These are phyloP conservation scores for Trichocladium antarcticum DNA, from an alignment of 495 filamentous ascomycete genomes.

Conservation along the genomic window DNA sequence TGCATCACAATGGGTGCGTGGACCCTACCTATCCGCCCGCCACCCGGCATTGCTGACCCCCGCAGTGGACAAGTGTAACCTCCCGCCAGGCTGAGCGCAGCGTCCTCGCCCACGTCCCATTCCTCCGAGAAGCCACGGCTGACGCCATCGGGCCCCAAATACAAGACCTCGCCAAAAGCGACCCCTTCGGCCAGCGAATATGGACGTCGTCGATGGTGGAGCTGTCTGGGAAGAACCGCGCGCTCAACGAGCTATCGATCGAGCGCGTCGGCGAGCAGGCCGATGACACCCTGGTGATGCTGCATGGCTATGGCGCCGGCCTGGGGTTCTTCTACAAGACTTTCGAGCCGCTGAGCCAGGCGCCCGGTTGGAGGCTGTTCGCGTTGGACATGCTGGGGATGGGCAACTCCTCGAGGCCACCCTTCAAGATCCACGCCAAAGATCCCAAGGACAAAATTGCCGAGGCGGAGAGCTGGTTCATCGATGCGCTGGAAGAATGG, in stretches of 20 bases:
- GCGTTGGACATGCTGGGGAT: slow-evolving; percentile 89
- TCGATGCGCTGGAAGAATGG: slow-evolving; percentile 96
- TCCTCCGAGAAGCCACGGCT: slow-evolving; percentile 62
- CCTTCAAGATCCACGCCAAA: slow-evolving; percentile 74
- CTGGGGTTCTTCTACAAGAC: slow-evolving; percentile 97
- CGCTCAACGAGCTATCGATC: slow-evolving; percentile 85
- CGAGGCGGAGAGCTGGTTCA: slow-evolving; percentile 92
- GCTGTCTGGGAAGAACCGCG: slow-evolving; percentile 73
- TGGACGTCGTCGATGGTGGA: slow-evolving; percentile 81
- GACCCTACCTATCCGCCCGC: neutral
- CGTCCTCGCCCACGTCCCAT: slow-evolving; percentile 79
- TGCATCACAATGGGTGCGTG: slow-evolving; percentile 78
- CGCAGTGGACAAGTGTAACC: slow-evolving; percentile 70
- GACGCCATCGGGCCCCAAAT: slow-evolving; percentile 23
- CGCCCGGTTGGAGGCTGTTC: slow-evolving; percentile 77
- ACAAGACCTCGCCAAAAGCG: slow-evolving; percentile 41
- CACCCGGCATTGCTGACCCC: neutral
- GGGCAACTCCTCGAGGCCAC: slow-evolving; percentile 76
- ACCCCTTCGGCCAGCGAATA: slow-evolving; percentile 75
- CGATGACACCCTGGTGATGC: slow-evolving; percentile 81
- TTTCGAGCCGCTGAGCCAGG: slow-evolving; percentile 72
- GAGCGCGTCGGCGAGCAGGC: slow-evolving; percentile 71
- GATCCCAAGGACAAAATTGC: slow-evolving; percentile 68
- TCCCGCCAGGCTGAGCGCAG: slow-evolving; percentile 79
- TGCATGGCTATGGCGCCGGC: slow-evolving; percentile 93